Conservation (phyloP, 306 rosid species). For the Glycine tomentella region DNA sequence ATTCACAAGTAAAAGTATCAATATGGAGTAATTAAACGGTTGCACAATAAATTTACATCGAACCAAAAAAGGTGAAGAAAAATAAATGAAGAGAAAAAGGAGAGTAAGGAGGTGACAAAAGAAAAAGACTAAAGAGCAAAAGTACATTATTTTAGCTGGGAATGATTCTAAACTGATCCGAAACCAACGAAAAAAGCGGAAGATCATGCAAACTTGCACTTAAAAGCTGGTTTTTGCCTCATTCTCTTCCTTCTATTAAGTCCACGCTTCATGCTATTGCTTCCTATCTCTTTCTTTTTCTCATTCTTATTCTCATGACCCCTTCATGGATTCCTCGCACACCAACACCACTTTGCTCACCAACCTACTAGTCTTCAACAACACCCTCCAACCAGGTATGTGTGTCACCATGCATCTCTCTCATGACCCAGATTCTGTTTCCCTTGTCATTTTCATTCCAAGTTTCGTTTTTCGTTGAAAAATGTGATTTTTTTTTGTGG, state of each 20-base stretch:
- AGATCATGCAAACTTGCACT: constrained; percentile 58
- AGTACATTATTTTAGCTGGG: constrained; percentile 8
- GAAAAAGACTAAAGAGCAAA: constrained; percentile 37
- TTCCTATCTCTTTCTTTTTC: too few species aligned
- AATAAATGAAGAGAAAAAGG: constrained; percentile 18
- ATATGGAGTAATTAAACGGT: background rate
- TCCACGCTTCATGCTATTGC: constrained; percentile 21
- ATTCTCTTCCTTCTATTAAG: background rate
- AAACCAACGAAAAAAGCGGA: constrained; percentile 51
- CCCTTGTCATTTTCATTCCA: background rate
- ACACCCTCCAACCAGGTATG: constrained; percentile 63
- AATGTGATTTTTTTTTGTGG: background rate
- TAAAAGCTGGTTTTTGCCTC: constrained; percentile 45
- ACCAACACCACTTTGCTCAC: too few species aligned
- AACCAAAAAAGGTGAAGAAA: constrained; percentile 12
- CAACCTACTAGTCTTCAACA: constrained; percentile 66
- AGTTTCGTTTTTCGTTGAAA: background rate
- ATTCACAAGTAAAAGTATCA: background rate
- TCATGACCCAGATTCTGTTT: constrained; percentile 3
- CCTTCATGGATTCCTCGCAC: constrained; percentile 60
- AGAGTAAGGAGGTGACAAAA: constrained; percentile 29
- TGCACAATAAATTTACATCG: background rate
- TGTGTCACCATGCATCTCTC: background rate
- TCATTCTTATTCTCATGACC: constrained; percentile 36
- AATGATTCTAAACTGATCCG: constrained; percentile 44